Conservation (phyloP, 768 basidiomycete genomes). For the Suillus spraguei region DNA sequence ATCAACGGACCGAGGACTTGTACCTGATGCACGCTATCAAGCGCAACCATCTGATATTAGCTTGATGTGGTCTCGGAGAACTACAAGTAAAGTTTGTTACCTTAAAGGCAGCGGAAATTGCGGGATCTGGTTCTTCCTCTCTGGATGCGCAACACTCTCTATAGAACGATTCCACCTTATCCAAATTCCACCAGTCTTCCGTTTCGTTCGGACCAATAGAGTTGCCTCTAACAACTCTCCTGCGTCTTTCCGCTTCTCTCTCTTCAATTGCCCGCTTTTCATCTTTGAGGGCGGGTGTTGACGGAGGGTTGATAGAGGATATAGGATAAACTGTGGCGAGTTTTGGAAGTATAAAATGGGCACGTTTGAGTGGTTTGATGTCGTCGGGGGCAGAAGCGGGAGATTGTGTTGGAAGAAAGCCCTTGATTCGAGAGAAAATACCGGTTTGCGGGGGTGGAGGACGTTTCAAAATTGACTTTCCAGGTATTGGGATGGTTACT, state of each 20-base stretch:
- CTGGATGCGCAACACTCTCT: slow-evolving; percentile 80
- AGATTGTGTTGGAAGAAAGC: slow-evolving; percentile 67
- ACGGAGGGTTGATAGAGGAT: slow-evolving; percentile 81
- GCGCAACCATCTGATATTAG: slow-evolving; percentile 10
- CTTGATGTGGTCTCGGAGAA: background rate
- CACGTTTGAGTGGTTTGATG: slow-evolving; percentile 75
- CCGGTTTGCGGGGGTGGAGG: slow-evolving; percentile 70
- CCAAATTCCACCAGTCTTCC: slow-evolving; percentile 83
- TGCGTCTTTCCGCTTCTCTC: slow-evolving; percentile 67
- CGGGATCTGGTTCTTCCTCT: slow-evolving; percentile 69
- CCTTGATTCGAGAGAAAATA: slow-evolving; percentile 73
- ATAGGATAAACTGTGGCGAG: slow-evolving; percentile 92
- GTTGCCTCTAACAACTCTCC: slow-evolving; percentile 63
- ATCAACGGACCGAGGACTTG: slow-evolving; percentile 71
- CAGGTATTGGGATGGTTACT: slow-evolving; percentile 77
- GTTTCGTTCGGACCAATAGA: slow-evolving; percentile 35
- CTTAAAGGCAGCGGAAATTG: slow-evolving; percentile 71
- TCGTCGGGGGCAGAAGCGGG: slow-evolving; percentile 35
- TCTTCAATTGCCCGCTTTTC: slow-evolving; percentile 84
- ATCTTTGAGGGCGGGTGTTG: slow-evolving; percentile 73
- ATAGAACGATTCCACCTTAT: slow-evolving; percentile 85
- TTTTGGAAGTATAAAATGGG: slow-evolving; percentile 89
- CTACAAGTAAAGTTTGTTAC: slow-evolving; percentile 37
- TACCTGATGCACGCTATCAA: slow-evolving; percentile 51
- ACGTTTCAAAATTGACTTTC: slow-evolving; percentile 80